Evolutionary conservation across 345 rosid species (phyloP).

Genomic region (Ceriops tagal): DNA sequence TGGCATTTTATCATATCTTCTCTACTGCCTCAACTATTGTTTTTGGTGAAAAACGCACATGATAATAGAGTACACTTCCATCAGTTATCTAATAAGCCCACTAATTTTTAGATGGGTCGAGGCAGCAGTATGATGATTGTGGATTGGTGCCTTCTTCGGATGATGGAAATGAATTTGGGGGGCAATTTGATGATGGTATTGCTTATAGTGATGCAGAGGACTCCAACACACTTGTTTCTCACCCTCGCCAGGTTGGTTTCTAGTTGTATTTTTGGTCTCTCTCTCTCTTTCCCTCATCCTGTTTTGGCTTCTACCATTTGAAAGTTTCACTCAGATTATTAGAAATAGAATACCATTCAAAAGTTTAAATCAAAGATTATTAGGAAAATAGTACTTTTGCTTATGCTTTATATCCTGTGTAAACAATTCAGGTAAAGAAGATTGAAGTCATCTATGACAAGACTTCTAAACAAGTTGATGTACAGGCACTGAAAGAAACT

Average conservation of each 20-base stretch:
- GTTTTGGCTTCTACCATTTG: background rate
- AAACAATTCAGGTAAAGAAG: slow-evolving; percentile 58
- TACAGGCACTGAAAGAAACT: slow-evolving; percentile 75
- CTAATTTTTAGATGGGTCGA: slow-evolving; percentile 43
- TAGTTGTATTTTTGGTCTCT: background rate
- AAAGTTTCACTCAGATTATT: background rate
- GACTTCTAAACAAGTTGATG: slow-evolving; percentile 92
- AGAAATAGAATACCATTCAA: background rate
- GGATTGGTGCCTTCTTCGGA: slow-evolving; percentile 62
- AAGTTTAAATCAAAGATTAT: background rate
- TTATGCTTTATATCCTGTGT: background rate
- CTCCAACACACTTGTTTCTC: slow-evolving; percentile 57
- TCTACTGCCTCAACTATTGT: too few species aligned
- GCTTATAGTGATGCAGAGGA: slow-evolving; percentile 62
- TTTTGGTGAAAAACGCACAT: too few species aligned
- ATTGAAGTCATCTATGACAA: slow-evolving; percentile 80
- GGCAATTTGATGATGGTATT: slow-evolving; percentile 53
- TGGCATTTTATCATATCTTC: too few species aligned
- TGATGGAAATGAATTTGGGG: slow-evolving; percentile 47
- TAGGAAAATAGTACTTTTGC: background rate
- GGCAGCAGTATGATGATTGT: slow-evolving; percentile 44
- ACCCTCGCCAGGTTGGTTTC: slow-evolving; percentile 80
- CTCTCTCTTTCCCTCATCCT: background rate
- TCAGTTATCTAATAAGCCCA: background rate
- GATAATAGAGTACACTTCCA: background rate